These are phyloP conservation scores for Tolypocladium inflatum DNA, from an alignment of 2,329 filamentous ascomycete genomes.

Conservation along the genomic window DNA sequence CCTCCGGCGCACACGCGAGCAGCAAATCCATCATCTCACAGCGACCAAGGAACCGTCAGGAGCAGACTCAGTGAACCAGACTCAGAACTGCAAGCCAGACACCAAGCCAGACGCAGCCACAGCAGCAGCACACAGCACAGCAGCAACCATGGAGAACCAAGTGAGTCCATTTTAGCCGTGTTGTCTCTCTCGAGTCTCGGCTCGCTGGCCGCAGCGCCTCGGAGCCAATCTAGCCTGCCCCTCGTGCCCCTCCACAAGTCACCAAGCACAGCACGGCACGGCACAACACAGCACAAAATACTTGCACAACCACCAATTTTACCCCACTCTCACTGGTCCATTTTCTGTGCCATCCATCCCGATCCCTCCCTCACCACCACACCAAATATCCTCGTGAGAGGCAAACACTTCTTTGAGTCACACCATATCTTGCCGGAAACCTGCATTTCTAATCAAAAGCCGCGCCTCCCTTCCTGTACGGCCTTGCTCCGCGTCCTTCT, in stretches of 20 bases:
- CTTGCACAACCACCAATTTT: constrained; percentile 6
- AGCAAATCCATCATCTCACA: not conserved
- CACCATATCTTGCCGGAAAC: not conserved
- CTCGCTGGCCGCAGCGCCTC: not conserved
- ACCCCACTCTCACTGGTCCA: constrained; percentile 6
- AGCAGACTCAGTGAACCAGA: too few species aligned
- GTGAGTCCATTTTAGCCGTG: constrained; percentile 5
- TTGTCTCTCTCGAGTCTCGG: not conserved
- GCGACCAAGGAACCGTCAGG: not conserved
- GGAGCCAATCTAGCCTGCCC: constrained; percentile 2
- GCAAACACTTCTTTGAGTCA: not conserved
- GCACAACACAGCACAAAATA: not conserved
- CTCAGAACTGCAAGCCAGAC: not conserved
- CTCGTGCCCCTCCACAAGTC: not conserved
- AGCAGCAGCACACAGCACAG: not conserved
- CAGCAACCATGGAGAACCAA: constrained; percentile 11
- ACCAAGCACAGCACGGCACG: not conserved
- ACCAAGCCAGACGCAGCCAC: not conserved
- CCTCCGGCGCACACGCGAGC: not conserved
- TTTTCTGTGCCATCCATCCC: constrained; percentile 3
- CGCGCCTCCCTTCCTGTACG: not conserved
- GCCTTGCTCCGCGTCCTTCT: not conserved
- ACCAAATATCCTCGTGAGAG: constrained; percentile 1
- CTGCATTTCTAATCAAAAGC: not conserved
- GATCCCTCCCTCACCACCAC: constrained; percentile 2